Base-by-base conservation (phyloP, 1,284 basidiomycete genomes). In the Ceratobasidium sp. region DNA sequence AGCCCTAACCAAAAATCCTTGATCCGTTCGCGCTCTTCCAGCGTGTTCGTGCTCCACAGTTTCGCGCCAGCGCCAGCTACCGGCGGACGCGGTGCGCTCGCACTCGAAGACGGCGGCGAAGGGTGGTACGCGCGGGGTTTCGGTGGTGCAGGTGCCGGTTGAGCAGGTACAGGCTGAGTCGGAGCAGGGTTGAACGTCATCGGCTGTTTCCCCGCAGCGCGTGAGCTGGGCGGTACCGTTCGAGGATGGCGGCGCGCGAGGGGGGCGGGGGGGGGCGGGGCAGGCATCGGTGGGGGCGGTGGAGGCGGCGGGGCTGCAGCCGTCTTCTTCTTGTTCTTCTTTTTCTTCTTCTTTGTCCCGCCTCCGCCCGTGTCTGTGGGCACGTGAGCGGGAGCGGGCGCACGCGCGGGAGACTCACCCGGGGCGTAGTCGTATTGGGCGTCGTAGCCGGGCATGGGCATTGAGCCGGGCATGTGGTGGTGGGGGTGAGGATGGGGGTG, bases 1-100 rank as follows among this genome's bases (percentile, higher is more conserved):
- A 99, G 87, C 6, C 88, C 90, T 30, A 98, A 88, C 97, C 97
- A 99, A 83, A 98, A 99, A 79, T 96, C 92, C 81, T 96, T 96
- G 83, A 99, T 98, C 77, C 94, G 89, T 81, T 98, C 96, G 32
- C 98, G 89, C 83, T 99, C 97, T 81, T 98, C 94, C 11, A 88
- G 88, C 54, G 92, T 91, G 80, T 89, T 94, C 75, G 94, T 96
- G 79, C 91, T 94, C 91, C 95, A 95, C 78, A 95, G 92, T 87
- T 93, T 91, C 28, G 67, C 26, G 26, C 44, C 59, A 5, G 44
- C 26, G 28, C 44, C 59, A 2, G 23, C 28, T 38, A 38, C 35
- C 0, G 14, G 14, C 14, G 58, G 58, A 7, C 59, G 83, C 28
- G 83, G 82, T 41, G 80, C 83, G 64, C 87, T 87, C 73, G 87